Percentiles rank a stretch among this genome's conserved stretches.
phyloP scores from a whole-genome alignment of 1,139 yeast species.

The Torulaspora globosa region DNA sequence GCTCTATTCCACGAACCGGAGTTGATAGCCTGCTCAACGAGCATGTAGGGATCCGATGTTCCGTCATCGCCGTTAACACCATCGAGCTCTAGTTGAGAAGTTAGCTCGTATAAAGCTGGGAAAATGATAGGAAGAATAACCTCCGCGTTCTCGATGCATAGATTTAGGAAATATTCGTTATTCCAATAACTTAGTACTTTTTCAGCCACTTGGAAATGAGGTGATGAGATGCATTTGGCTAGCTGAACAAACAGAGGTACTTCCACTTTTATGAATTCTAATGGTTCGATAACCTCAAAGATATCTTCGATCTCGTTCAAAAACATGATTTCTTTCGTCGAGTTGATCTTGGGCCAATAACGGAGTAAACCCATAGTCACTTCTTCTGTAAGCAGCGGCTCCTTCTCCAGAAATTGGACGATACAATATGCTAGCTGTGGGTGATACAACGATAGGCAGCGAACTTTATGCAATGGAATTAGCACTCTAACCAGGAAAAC shows the following conservation, averaged over 20 bases:
- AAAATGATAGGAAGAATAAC: conserved; percentile 89
- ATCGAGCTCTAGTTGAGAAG: conserved; percentile 47
- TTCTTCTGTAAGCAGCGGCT: conserved; percentile 86
- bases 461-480: conserved; percentile 89
- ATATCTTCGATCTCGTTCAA: conserved; percentile 94
- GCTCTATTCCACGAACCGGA: conserved; percentile 77
- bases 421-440: conserved; percentile 97
- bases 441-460: conserved; percentile 82
- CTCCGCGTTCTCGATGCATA: conserved; percentile 87
- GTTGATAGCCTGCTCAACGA: conserved; percentile 39
- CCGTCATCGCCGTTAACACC: conserved; percentile 38
- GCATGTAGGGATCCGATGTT: conserved; percentile 36
- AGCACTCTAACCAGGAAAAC: conserved; percentile 83
- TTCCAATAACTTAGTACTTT: conserved; percentile 93
- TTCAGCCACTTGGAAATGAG: conserved; percentile 97
- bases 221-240: conserved; percentile 88
- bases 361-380: conserved; percentile 88
- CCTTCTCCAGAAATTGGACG: conserved; percentile 93
- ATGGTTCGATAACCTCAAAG: conserved; percentile 92
- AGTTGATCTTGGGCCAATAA: conserved; percentile 95
- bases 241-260: conserved; percentile 92
- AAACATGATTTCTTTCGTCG: conserved; percentile 94
- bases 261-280: conserved; percentile 86
- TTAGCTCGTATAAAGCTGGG: conserved; percentile 82
- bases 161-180: conserved; percentile 85